Evolutionary conservation across 352 stramenopile genomes (phyloP).

Genomic region (Globisporangium carolinianum): DNA sequence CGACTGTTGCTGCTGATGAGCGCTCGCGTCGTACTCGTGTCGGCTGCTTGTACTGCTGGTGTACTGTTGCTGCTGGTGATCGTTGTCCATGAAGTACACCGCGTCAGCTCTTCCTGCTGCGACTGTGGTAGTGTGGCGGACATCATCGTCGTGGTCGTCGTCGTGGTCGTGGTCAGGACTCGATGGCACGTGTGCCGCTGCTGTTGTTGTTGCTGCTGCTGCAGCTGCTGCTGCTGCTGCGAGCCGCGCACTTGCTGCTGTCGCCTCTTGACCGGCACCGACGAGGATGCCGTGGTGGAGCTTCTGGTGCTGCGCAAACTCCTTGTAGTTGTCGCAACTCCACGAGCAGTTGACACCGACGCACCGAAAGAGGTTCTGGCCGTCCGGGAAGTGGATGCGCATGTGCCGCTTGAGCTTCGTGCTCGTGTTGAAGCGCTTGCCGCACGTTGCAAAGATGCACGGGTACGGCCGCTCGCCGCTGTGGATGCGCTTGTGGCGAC

Average conservation of each 20-base stretch:
- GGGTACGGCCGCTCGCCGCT: slow-evolving; percentile 77
- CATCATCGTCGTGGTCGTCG: too few relatives aligned
- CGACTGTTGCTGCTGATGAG: too few relatives aligned
- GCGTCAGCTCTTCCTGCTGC: too few relatives aligned
- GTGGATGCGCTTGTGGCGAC: slow-evolving; percentile 85
- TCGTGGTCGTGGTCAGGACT: too few relatives aligned
- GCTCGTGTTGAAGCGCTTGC: slow-evolving; percentile 85
- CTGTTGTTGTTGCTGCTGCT: too few relatives aligned
- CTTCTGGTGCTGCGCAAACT: slow-evolving; percentile 74
- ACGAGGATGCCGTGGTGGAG: slow-evolving; percentile 70
- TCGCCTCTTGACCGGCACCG: slow-evolving; percentile 26
- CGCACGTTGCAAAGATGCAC: slow-evolving; percentile 68
- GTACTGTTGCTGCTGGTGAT: too few relatives aligned
- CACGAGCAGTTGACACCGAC: slow-evolving; percentile 43
- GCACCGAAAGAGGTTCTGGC: slow-evolving; percentile 70
- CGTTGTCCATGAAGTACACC: too few relatives aligned
- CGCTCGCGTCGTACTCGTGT: too few relatives aligned
- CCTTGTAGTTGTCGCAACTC: slow-evolving; percentile 82
- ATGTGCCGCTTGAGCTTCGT: slow-evolving; percentile 88
- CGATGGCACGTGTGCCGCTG: too few relatives aligned
- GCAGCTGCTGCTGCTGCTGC: slow-evolving; percentile 13
- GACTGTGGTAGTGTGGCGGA: too few relatives aligned
- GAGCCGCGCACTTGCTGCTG: slow-evolving; percentile 12
- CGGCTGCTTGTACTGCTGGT: too few relatives aligned
- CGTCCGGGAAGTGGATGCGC: slow-evolving; percentile 82